A percentile compares a stretch with the other conserved stretches of the same genome.
phyloP scores from a whole-genome alignment of 352 stramenopile species.

The Phytophthora agathidicida region DNA sequence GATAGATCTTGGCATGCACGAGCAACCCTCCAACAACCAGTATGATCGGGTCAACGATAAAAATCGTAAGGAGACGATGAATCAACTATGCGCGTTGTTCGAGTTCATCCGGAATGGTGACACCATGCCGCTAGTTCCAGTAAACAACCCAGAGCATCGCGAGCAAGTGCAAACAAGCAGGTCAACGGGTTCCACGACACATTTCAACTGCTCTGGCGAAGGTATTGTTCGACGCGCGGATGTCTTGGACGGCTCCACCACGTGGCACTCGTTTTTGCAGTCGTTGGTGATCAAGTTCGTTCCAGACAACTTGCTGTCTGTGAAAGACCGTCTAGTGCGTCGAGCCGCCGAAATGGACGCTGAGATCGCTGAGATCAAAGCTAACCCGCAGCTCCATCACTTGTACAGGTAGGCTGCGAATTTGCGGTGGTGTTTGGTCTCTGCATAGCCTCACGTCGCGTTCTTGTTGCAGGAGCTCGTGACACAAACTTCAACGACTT shows the following conservation, averaged over 20 bases:
- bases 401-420: conserved; percentile 54
- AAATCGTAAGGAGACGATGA: conserved; percentile 35
- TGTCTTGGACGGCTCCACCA: conserved; percentile 41
- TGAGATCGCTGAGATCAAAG: conserved; percentile 60
- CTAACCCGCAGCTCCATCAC: conserved; percentile 67
- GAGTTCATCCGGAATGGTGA: conserved; percentile 76
- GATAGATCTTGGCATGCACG: conserved; percentile 48
- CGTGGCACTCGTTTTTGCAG: conserved; percentile 70
- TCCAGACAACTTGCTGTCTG: conserved; percentile 57
- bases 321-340: conserved; percentile 69
- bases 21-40: conserved; percentile 18
- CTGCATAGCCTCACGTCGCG: no score
- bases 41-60: conserved; percentile 8
- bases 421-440: not conserved
- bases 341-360: conserved; percentile 52
- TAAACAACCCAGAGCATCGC: conserved; percentile 59
- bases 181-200: conserved; percentile 1
- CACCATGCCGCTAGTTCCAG: conserved; percentile 39
- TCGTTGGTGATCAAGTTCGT: conserved; percentile 74
- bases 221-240: conserved; percentile 38
- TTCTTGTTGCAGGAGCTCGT: not conserved
- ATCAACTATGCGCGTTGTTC: conserved; percentile 75
- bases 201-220: conserved; percentile 4
- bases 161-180: conserved; percentile 15
- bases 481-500: not conserved